phyloP scores from a whole-genome alignment of 306 rosid genomes.

The Herpetospermum pedunculosum region DNA sequence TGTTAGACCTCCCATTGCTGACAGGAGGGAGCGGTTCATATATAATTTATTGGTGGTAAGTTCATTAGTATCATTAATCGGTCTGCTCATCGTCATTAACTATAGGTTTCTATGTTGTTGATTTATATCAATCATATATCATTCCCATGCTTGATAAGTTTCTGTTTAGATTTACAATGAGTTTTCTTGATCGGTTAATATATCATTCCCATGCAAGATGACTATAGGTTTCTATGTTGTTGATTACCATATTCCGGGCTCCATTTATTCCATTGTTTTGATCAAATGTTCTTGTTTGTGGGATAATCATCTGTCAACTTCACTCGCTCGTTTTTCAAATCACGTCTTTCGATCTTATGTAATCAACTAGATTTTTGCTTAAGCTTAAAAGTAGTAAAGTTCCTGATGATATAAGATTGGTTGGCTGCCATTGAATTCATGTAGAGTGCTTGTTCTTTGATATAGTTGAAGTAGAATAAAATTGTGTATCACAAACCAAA shows the following conservation, averaged over 20 bases:
- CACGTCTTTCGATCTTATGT: not conserved
- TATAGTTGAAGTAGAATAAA: not conserved
- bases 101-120: not conserved
- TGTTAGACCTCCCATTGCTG: conserved; percentile 94
- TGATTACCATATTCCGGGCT: too few species aligned
- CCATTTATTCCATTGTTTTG: too few species aligned
- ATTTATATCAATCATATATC: not conserved
- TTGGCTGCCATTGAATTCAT: not conserved
- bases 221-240: too few species aligned
- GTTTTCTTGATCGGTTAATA: not conserved
- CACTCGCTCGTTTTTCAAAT: not conserved
- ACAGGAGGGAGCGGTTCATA: conserved; percentile 90
- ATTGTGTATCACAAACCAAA: not conserved
- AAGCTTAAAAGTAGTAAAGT: not conserved
- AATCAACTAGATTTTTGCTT: not conserved
- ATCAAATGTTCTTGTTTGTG: not conserved
- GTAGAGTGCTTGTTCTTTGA: not conserved
- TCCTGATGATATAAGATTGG: not conserved
- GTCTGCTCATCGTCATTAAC: too few species aligned
- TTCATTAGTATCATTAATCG: conserved; percentile 11
- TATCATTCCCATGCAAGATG: too few species aligned
- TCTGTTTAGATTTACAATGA: not conserved
- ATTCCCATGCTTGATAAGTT: not conserved
- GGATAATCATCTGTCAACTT: not conserved
- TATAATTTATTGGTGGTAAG: conserved; percentile 96